phyloP scores from a whole-genome alignment of 2,329 filamentous ascomycete species.

The Meredithiella fracta region DNA sequence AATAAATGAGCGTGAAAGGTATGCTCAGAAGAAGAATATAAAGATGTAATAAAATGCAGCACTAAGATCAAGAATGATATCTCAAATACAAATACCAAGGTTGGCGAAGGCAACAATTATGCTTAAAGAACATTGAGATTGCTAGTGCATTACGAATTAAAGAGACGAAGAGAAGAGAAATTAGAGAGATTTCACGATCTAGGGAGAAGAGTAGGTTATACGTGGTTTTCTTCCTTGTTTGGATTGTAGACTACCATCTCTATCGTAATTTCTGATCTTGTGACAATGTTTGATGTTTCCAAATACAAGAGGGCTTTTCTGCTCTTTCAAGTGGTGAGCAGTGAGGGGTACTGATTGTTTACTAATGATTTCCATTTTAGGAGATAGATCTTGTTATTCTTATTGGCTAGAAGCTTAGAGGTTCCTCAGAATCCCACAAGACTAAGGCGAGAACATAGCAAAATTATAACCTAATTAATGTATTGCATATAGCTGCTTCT shows the following conservation, averaged over 20 bases:
- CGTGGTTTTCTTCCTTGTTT: constrained; percentile 1
- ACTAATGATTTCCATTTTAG: neutral
- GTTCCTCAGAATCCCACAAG: too few relatives aligned
- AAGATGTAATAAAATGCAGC: neutral
- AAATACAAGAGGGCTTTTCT: neutral
- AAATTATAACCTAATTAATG: neutral
- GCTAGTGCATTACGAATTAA: neutral
- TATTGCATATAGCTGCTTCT: neutral
- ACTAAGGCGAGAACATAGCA: too few relatives aligned
- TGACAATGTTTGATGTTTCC: neutral
- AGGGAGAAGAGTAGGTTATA: neutral
- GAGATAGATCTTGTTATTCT: neutral
- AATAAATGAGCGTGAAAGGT: neutral
- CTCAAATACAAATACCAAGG: constrained; percentile 2
- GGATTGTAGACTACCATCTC: neutral
- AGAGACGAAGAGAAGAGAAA: constrained; percentile 5
- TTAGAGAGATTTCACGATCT: neutral
- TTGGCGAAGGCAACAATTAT: neutral
- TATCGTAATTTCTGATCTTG: neutral
- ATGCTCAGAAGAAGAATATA: neutral
- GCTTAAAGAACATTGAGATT: neutral
- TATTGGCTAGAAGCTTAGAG: too few relatives aligned
- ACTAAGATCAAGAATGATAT: neutral
- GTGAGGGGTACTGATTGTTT: neutral
- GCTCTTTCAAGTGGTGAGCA: neutral